phyloP scores from a whole-genome alignment of 2,329 filamentous ascomycete species.

The Colletotrichum karsti region DNA sequence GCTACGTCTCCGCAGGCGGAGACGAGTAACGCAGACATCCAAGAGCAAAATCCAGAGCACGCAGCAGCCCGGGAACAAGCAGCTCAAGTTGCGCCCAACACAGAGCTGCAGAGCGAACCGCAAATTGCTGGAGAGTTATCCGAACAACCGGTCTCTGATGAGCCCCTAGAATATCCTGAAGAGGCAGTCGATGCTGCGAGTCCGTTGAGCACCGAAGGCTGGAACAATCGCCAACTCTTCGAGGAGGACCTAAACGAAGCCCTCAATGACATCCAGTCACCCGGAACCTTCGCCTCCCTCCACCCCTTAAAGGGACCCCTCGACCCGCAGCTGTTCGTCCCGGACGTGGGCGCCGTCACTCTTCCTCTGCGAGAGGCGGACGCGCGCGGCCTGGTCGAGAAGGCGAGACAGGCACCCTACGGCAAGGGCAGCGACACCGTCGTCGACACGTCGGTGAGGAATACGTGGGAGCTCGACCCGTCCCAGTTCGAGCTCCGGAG shows the following conservation, averaged over 20 bases:
- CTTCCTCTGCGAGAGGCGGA: slow-evolving; percentile 36
- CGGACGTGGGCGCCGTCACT: slow-evolving; percentile 32
- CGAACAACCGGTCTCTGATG: too few species aligned
- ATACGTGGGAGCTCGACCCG: slow-evolving; percentile 52
- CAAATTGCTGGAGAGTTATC: background rate
- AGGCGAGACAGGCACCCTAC: slow-evolving; percentile 42
- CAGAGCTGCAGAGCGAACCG: background rate
- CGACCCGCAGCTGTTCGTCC: slow-evolving; percentile 25
- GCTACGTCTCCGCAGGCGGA: too few species aligned
- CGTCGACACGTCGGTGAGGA: slow-evolving; percentile 48
- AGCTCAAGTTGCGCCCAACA: background rate
- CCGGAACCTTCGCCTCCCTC: slow-evolving; percentile 31
- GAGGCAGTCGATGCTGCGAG: background rate
- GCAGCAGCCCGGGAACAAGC: too few species aligned
- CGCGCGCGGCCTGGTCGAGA: slow-evolving; percentile 35
- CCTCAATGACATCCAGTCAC: slow-evolving; percentile 18
- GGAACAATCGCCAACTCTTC: background rate
- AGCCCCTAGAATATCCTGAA: too few species aligned
- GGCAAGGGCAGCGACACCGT: slow-evolving; percentile 48
- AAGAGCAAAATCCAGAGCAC: too few species aligned
- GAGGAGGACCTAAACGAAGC: slow-evolving; percentile 19
- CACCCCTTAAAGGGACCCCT: background rate
- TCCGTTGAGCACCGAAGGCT: background rate
- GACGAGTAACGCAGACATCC: too few species aligned
- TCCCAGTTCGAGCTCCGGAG: slow-evolving; percentile 46